These are phyloP conservation scores for Oryza coarctata DNA, from an alignment of 176 grass and related monocot species.

Conservation along the genomic window DNA sequence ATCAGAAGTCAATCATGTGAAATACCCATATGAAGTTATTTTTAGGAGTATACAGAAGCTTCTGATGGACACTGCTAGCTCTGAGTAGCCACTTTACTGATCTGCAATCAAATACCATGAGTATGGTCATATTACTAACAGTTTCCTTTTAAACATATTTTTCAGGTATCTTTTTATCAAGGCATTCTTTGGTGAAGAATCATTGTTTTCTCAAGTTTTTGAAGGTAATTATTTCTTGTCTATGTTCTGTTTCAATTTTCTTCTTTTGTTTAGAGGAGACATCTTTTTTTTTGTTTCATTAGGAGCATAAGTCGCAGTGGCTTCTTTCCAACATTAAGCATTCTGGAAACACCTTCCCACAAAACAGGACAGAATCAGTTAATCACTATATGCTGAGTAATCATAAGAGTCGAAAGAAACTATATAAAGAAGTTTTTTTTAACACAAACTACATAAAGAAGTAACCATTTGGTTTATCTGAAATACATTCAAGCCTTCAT, in stretches of 20 bases:
- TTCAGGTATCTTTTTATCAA: conserved; percentile 79
- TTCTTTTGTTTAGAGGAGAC: conserved; percentile 5
- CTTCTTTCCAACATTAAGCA: not conserved
- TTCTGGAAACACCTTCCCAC: not conserved
- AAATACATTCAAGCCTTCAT: not conserved
- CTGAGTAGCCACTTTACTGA: conserved; percentile 58
- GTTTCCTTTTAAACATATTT: conserved; percentile 19
- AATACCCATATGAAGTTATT: conserved; percentile 81
- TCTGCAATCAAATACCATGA: not conserved
- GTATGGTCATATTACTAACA: conserved; percentile 25
- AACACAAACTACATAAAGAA: not conserved
- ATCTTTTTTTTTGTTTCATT: conserved; percentile 25
- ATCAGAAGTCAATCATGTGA: conserved; percentile 70
- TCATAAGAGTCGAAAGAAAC: not conserved
- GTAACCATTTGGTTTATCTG: not conserved
- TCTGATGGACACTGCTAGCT: conserved; percentile 91
- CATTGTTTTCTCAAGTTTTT: conserved; percentile 78
- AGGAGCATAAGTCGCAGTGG: not conserved
- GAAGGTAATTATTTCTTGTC: conserved; percentile 45
- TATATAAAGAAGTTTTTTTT: not conserved
- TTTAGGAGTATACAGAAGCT: conserved; percentile 92
- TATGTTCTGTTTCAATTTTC: conserved; percentile 14
- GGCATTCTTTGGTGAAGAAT: conserved; percentile 72
- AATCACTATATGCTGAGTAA: not conserved
- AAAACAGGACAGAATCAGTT: not conserved